Evolutionary conservation across 208 protist species (phyloP), one percentile per base, ranked within the genome.

Genomic region (Acanthamoeba castellanii): DNA sequence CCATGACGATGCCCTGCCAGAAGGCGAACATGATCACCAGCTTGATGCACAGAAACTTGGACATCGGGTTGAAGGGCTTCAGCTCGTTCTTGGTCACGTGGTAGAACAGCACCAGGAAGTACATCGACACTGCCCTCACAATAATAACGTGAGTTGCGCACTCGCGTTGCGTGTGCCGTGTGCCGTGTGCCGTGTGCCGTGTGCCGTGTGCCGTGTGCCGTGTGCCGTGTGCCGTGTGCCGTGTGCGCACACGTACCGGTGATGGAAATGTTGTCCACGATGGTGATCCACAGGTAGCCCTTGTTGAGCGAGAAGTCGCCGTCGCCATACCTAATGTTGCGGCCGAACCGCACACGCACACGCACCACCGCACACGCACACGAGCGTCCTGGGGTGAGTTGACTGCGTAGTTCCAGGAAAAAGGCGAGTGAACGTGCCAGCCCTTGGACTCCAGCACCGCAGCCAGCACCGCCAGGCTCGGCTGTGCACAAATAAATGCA

Each of bases 1-100:
- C 96, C 91, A 99, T 99, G 59, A 98, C 92, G 85, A 99, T 78
- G 6, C 98, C 98, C 90, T 99, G 98, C 98, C 98, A 99, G 95
- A 98, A 99, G 32, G 98, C 98, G 25, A 98, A 96, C 95, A 99
- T 99, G 81, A 99, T 98, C 92, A 99, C 98, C 0, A 97, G 89
- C 96, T 99, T 99, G 70, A 99, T 96, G 96, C 98, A 99, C 27
- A 99, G 93, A 91, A 99, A 99, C 96, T 99, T 99, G 92, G 98
- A 94, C 45, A 99, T 95, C 6, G 98, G 97, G 92, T 98, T 98
- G 72, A 98, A 97, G 55, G 98, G 98, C 95, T 98, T 97, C 96
- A 99, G 98, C 78, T 98, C 97, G 61, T 98, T 97, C 82, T 98
- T 97, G 34, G 98, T 96, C 18, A 98, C 98, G n/a, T 95, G 95